Evolutionary conservation across 2,329 filamentous ascomycete genomes (phyloP).

Genomic region (Ophiostoma ulmi): DNA sequence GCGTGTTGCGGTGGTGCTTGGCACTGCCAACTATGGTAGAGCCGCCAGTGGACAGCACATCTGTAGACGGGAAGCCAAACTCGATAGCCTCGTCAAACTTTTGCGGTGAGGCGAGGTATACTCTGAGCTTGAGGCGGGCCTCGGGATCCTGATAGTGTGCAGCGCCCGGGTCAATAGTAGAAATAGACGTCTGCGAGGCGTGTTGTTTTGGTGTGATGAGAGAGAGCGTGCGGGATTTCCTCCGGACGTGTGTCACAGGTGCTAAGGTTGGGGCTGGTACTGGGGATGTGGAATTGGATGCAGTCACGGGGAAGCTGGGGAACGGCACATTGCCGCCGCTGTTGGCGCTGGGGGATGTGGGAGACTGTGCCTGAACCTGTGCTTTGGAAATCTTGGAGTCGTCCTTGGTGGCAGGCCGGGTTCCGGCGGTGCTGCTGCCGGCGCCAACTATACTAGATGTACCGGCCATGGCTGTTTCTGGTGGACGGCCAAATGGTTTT

Average conservation of each 20-base stretch:
- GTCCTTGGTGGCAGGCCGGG: slow-evolving; percentile 45
- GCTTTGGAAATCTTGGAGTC: slow-evolving; percentile 24
- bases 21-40: slow-evolving; percentile 31
- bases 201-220: slow-evolving; percentile 51
- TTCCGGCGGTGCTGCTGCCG: slow-evolving; percentile 27
- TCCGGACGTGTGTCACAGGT: slow-evolving; percentile 38
- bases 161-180: slow-evolving; percentile 63
- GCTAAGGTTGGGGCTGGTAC: slow-evolving; percentile 20
- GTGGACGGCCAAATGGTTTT: slow-evolving; percentile 54
- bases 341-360: slow-evolving; percentile 17
- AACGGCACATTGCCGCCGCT: slow-evolving; percentile 31
- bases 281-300: slow-evolving; percentile 29
- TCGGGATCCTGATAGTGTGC: slow-evolving; percentile 88
- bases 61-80: slow-evolving; percentile 76
- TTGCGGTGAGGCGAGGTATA: slow-evolving; percentile 81
- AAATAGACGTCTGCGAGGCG: slow-evolving; percentile 40
- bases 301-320: slow-evolving; percentile 19
- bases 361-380: background rate
- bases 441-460: slow-evolving; percentile 23
- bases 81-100: slow-evolving; percentile 95
- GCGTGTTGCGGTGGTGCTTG: slow-evolving; percentile 12
- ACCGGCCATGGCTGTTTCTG: slow-evolving; percentile 33
- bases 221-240: slow-evolving; percentile 52
- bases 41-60: slow-evolving; percentile 34
- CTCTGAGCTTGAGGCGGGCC: slow-evolving; percentile 75